phyloP scores from a whole-genome alignment of 2,329 filamentous ascomycete species.

The Chaetomium sp. region DNA sequence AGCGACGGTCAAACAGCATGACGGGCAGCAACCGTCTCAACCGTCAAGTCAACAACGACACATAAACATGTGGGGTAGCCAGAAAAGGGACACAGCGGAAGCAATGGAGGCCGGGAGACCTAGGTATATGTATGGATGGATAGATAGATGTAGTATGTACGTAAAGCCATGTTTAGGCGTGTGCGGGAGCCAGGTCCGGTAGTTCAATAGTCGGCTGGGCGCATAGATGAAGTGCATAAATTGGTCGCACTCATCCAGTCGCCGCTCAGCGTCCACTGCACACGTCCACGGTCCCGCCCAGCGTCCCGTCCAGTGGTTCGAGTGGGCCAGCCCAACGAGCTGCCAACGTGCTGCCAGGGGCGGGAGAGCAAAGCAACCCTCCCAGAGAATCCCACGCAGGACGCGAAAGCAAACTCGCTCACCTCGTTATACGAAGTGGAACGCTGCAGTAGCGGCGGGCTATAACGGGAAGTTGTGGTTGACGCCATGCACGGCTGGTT shows the following conservation, averaged over 20 bases:
- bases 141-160: not conserved
- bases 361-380: not conserved
- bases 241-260: not conserved
- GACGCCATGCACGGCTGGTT: conserved; percentile 17
- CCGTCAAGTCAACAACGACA: too few relatives aligned
- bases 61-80: too few relatives aligned
- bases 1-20: conserved; percentile 20
- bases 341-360: not conserved
- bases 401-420: not conserved
- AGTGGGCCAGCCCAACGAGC: too few relatives aligned
- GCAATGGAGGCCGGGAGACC: not conserved
- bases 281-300: not conserved
- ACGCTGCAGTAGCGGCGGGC: conserved; percentile 15
- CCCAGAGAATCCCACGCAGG: not conserved
- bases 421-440: not conserved
- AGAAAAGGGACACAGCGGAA: not conserved
- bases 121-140: conserved; percentile 2
- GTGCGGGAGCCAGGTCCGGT: not conserved
- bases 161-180: not conserved
- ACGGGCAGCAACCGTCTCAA: conserved; percentile 2
- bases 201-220: not conserved
- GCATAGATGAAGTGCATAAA: conserved; percentile 4
- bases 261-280: not conserved
- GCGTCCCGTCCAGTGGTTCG: too few relatives aligned
- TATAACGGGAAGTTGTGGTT: conserved; percentile 16